Base-by-base conservation (phyloP, 345 rosid species). In the Conringia planisiliqua region DNA sequence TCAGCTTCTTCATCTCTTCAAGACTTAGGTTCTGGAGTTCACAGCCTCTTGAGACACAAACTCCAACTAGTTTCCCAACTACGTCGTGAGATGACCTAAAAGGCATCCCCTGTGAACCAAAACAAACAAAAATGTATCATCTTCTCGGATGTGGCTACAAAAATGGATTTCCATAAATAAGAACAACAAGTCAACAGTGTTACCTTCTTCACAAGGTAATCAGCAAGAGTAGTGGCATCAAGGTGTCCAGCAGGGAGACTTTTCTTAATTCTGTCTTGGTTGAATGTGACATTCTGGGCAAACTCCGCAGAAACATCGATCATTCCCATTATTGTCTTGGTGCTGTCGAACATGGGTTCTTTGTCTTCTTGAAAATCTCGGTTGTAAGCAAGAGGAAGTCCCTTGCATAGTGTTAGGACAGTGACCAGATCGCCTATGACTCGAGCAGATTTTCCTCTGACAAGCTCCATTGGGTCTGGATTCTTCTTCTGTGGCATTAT, bases 401-500 rank as follows among this genome's bases (percentile, higher is more conserved):
- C 99, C 83, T 95, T 95, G 87, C 99, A 95, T 35, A 95, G 68
- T 13, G 91, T 87, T 60, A 95, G 82, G 75, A 92, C 89, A 10
- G 98, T 89, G 64, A 90, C 91, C 43, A 92, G 80, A 81, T 87
- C 89, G 17, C 97, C 98, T 12, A 95, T 82, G 59, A 87, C 91
- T 78, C 96, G 78, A 22, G 93, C 97, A 76, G 98, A 90, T 81
- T 95, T 95, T 30, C 98, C 98, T 47, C 96, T 86, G 52, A 92
- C 96, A 74, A 95, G 99, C 72, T 92, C 99, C 98, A 92, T 92
- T 16, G 97, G 99, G 79, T 95, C 98, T 44, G 98, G 98, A 81
- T 92, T 95, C 82, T 95, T 92, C 91, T 95, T 95, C 79, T 92
- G 99, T 60, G 99, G 98, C 99, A 95, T 95, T 81, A 95, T 95